phyloP scores from a whole-genome alignment of 148 eudicot genomes.

The Rhododendron kiyosumense region DNA sequence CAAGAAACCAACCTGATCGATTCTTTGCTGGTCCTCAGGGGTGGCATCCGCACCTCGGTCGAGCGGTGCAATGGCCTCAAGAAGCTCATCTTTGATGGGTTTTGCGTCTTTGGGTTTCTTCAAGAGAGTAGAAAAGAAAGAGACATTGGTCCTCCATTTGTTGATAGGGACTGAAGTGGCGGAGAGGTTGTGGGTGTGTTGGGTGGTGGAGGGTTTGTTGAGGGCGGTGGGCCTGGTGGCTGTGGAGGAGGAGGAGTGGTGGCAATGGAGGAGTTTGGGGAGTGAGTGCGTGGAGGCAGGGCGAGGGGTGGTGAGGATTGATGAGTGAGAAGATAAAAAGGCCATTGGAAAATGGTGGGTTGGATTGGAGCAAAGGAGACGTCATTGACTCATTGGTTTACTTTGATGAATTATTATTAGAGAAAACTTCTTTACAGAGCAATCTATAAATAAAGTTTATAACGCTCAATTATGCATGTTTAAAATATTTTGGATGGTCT shows the following conservation, averaged over 20 bases:
- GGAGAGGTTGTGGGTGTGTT: not conserved
- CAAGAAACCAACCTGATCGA: conserved; percentile 6
- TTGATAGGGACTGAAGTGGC: not conserved
- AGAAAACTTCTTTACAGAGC: too few species aligned
- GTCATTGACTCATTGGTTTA: not conserved
- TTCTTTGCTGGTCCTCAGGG: conserved; percentile 15
- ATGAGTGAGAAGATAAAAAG: conserved; percentile 37
- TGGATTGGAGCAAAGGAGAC: not conserved
- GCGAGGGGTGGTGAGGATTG: conserved; percentile 6
- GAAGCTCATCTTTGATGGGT: conserved; percentile 19
- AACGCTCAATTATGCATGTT: fast-evolving
- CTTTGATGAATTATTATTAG: too few species aligned
- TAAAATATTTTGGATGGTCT: fast-evolving
- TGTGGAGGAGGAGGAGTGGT: not conserved
- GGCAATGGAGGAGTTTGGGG: conserved; percentile 9
- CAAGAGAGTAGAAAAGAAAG: conserved; percentile 19
- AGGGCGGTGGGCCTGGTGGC: not conserved
- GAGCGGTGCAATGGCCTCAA: conserved; percentile 14
- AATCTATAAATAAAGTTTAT: too few species aligned
- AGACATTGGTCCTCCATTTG: conserved; percentile 14
- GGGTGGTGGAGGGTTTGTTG: conserved; percentile 16
- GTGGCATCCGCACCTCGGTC: conserved; percentile 17
- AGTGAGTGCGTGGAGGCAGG: not conserved
- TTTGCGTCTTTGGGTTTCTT: conserved; percentile 14
- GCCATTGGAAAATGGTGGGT: conserved; percentile 31